Base-by-base conservation (phyloP, 1,139 yeast genomes). In the Schwanniomyces etchellsii region DNA sequence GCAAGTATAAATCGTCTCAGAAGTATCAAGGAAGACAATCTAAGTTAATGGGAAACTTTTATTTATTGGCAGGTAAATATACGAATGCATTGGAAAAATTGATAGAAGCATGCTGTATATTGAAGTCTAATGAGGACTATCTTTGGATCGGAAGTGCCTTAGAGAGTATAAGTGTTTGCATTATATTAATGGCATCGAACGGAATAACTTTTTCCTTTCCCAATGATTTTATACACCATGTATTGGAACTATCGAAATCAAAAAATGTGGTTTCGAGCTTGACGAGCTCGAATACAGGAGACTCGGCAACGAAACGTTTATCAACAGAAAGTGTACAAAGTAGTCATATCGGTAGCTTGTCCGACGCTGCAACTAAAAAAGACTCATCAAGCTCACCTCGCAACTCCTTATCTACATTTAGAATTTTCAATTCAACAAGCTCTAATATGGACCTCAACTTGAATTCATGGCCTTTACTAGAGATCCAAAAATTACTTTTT, bases 91-190 rank as follows among this genome's bases (percentile, higher is more conserved):
- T 88, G 32, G 64, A 68, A 20, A 74, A 77, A 35, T 82, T 88
- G 42, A 70, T 79, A 9, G 96, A 88, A 25, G 79, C 96, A 0
- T 69, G 83, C 2, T 47, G 64, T 2, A 60, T 70, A 22, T 57
- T 88, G 33, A 75, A 75, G 37, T 66, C 74, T 20, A 65, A 80
- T 2, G 79, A 78, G 30, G 98, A 91, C 52, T 73, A 74, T 45
- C 60, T 91, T 14, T 91, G 98, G 98, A 65, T 85, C 16, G 97
- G 81, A 0, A 81, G 91, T 26, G 78, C 96, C 0, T 51, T 89
- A 14, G 96, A 88, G 45, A 88, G 93, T 0, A 60, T 88, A 7
- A 82, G 82, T 0, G 74, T 84, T 1, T 72, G 85, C 39, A 54
- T 82, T 25, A 56, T 82, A 5, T 54, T 88, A 31, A 60, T 85